These are phyloP conservation scores for Fusarium dimerum DNA, from an alignment of 2,329 filamentous ascomycete genomes.

Conservation along the genomic window DNA sequence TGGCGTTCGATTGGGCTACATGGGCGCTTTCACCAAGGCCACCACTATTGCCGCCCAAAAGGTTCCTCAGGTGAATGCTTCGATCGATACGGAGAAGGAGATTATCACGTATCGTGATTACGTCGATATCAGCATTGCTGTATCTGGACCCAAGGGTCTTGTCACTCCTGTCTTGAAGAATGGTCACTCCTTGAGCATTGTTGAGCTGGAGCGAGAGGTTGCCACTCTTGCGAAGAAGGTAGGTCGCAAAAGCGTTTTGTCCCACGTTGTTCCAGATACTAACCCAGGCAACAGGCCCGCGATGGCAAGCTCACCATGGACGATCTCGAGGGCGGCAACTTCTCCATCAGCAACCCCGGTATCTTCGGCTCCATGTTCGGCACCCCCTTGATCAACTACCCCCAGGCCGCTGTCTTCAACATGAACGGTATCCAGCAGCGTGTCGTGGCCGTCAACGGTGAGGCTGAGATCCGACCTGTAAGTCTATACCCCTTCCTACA, in stretches of 20 bases:
- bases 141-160: conserved; percentile 69
- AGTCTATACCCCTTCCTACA: not conserved
- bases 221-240: conserved; percentile 64
- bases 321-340: conserved; percentile 75
- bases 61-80: conserved; percentile 71
- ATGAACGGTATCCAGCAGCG: conserved; percentile 57
- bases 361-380: conserved; percentile 59
- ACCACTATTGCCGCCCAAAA: conserved; percentile 66
- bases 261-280: not conserved
- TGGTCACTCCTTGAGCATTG: conserved; percentile 49
- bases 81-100: conserved; percentile 56
- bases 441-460: conserved; percentile 60
- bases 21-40: conserved; percentile 76
- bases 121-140: conserved; percentile 73
- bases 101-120: conserved; percentile 61
- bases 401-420: conserved; percentile 65
- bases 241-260: conserved; percentile 37
- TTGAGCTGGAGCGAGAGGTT: conserved; percentile 54
- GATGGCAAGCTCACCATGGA: conserved; percentile 77
- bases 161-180: conserved; percentile 77
- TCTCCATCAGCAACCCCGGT: conserved; percentile 79
- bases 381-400: conserved; percentile 76
- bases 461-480: conserved; percentile 38
- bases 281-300: conserved; percentile 48
- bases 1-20: conserved; percentile 60